phyloP scores from a whole-genome alignment of 2,329 filamentous ascomycete genomes.

The Calonectria fujianensis region DNA sequence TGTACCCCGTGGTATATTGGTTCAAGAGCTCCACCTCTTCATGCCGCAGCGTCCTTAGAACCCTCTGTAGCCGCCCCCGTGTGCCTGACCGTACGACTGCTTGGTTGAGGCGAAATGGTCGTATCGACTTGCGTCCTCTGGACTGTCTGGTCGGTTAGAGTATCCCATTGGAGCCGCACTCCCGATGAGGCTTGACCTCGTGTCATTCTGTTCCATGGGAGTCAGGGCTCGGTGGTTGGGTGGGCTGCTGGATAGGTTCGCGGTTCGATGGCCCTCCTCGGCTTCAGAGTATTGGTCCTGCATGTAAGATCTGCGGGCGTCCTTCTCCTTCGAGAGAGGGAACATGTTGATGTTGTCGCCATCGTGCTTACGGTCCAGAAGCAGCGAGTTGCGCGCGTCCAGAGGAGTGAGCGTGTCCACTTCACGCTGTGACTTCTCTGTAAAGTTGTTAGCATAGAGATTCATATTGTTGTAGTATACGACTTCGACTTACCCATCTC shows the following conservation, averaged over 20 bases:
- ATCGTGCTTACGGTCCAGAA: constrained; percentile 76
- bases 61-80: constrained; percentile 53
- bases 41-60: constrained; percentile 44
- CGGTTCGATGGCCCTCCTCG: constrained; percentile 47
- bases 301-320: constrained; percentile 55
- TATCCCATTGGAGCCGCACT: constrained; percentile 64
- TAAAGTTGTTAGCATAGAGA: constrained; percentile 52
- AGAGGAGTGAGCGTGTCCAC: constrained; percentile 89
- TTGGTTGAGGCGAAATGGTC: constrained; percentile 44
- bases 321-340: constrained; percentile 64
- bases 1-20: constrained; percentile 31
- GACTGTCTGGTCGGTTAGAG: constrained; percentile 51
- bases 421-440: constrained; percentile 86
- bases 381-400: constrained; percentile 89
- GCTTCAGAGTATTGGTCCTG: constrained; percentile 59
- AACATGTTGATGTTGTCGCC: constrained; percentile 64
- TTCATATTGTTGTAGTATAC: constrained; percentile 15
- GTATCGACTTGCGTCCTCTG: constrained; percentile 45
- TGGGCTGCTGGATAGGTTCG: constrained; percentile 52
- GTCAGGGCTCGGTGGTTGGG: constrained; percentile 63
- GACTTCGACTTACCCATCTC: constrained; percentile 82
- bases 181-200: constrained; percentile 62
- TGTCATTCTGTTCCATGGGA: constrained; percentile 58
- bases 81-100: constrained; percentile 51
- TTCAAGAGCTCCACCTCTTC: constrained; percentile 40